A percentile compares a stretch with the other conserved stretches of the same genome.
Conservation (phyloP, 352 stramenopile species). For the Globisporangium lucens region DNA sequence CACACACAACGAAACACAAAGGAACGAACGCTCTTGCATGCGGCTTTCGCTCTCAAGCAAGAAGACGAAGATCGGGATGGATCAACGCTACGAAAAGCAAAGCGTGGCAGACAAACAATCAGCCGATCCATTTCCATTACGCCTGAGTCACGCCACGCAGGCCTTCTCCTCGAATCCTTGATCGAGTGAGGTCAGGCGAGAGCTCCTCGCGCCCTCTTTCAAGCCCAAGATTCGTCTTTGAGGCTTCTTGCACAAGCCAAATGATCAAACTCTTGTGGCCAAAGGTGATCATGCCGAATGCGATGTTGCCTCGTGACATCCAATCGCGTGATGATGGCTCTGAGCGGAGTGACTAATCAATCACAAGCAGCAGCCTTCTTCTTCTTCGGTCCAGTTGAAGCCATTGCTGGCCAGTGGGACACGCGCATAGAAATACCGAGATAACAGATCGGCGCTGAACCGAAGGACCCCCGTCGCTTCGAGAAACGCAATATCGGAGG, state of each 20-base stretch:
- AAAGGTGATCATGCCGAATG: background rate
- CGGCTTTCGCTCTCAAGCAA: too few species aligned
- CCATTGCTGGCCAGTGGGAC: slow-evolving; percentile 10
- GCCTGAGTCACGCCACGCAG: background rate
- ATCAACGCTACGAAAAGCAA: background rate
- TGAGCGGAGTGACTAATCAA: background rate
- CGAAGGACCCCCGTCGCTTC: background rate
- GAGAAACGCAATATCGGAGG: background rate
- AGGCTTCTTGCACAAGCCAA: too few species aligned
- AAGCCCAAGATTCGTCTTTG: background rate
- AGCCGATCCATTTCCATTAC: background rate
- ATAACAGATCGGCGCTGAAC: slow-evolving; percentile 8
- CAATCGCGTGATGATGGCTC: slow-evolving; percentile 1
- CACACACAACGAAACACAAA: too few species aligned
- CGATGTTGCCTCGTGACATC: background rate
- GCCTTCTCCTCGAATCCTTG: background rate
- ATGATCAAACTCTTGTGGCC: too few species aligned
- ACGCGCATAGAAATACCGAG: background rate
- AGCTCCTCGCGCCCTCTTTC: background rate
- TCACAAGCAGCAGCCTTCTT: background rate
- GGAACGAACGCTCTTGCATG: too few species aligned
- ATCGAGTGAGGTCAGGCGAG: background rate
- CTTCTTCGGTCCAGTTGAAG: slow-evolving; percentile 18
- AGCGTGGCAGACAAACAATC: background rate
- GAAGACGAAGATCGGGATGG: too few species aligned